Evolutionary conservation across 2,329 filamentous ascomycete species (phyloP), one percentile per base, ranked within the genome.

Genomic region (Colletotrichum liriopes): DNA sequence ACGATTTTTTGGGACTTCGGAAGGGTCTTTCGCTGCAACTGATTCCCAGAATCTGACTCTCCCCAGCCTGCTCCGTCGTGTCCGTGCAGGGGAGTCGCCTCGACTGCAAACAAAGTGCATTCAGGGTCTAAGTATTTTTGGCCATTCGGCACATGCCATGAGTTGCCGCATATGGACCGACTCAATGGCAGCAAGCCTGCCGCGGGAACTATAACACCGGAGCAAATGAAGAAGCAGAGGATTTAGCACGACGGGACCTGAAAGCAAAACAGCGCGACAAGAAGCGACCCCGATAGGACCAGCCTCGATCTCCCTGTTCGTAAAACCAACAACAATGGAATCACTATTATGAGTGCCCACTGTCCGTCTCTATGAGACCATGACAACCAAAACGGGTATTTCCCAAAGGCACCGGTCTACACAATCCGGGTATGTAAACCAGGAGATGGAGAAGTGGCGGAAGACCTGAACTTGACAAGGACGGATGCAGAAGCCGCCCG

Each of bases 151-250:
- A 79, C n/a, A 81, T 64, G 77, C 79, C 59, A 86, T 87, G 26
- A 88, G 88, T 67, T 79, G 79, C 88, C 60, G 87, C 86, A 32
- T 86, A 87, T 43, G 81, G 45, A 84, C 87, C 29, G 83, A 86
- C 79, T 90, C 88, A 26, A 80, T 86, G 58, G 89, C 89, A 47
- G 86, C 86, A 29, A 92, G 90, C 79, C 89, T 90, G 37, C 88
- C 89, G 6, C 85, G 86, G 73, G 81, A 81, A 56, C 82, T 45
- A 84, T 91, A 77, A 89, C 88, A 7, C 82, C 88, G 8, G 89
- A 91, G 77, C 89, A 91, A 79, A 86, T n/a, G n/a, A n/a, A n/a
- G n/a, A n/a, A n/a, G n/a, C n/a, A n/a, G 89, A 74, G 89, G 90
- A 77, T 78, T 91, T 54, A 91, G 89, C 76, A 85, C 81, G n/a